Percentiles rank a stretch among this genome's conserved stretches.
Conservation (phyloP, 352 stramenopile species). For the Elongisporangium senticosum region DNA sequence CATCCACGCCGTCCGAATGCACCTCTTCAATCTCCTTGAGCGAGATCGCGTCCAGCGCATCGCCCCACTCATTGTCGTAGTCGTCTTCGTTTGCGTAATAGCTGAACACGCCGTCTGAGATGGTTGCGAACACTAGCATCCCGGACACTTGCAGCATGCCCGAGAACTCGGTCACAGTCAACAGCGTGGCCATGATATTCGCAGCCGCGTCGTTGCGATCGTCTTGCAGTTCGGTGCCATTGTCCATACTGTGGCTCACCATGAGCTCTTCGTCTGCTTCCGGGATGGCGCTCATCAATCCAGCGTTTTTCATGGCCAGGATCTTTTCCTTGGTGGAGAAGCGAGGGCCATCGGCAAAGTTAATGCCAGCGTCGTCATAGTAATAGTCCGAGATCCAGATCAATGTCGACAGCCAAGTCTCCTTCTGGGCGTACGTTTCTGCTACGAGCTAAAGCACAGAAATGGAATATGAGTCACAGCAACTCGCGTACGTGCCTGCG, state of each 20-base stretch:
- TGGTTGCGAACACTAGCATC: conserved; percentile 61
- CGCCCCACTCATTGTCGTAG: conserved; percentile 78
- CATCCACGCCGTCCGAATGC: conserved; percentile 64
- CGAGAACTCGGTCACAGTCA: conserved; percentile 14
- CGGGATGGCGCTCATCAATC: conserved; percentile 39
- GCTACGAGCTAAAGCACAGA: conserved; percentile 50
- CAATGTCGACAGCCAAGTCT: conserved; percentile 79
- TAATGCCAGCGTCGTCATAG: conserved; percentile 29
- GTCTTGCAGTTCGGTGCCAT: not conserved
- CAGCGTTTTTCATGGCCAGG: conserved; percentile 31
- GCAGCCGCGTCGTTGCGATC: not conserved
- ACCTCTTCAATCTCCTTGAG: conserved; percentile 75
- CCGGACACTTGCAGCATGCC: conserved; percentile 47
- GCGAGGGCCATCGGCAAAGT: conserved; percentile 5
- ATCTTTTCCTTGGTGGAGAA: conserved; percentile 13
- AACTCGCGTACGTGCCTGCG: conserved; percentile 5
- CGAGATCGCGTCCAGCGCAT: conserved; percentile 77
- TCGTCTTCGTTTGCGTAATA: conserved; percentile 84
- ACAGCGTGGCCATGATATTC: not conserved
- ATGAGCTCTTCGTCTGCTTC: conserved; percentile 31
- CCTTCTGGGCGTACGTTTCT: conserved; percentile 75
- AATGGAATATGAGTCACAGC: conserved; percentile 6
- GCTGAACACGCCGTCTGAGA: conserved; percentile 80
- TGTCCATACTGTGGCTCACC: not conserved
- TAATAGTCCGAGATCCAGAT: conserved; percentile 87